Evolutionary conservation across 768 basidiomycete species (phyloP).

Genomic region (Leucosporidium yakuticum): DNA sequence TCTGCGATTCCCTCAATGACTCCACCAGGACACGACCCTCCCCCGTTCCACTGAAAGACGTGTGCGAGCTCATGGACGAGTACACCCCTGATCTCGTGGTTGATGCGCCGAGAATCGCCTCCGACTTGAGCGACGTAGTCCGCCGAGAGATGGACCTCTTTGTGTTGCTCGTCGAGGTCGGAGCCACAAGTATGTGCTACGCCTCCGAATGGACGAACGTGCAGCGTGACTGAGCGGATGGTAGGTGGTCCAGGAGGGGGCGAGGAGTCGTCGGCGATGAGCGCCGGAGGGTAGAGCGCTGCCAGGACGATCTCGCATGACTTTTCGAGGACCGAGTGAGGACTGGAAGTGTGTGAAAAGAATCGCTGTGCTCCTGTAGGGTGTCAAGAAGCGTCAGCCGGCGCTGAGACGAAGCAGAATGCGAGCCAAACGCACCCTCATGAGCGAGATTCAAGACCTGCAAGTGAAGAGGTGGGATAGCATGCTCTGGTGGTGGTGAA

Average conservation of each 20-base stretch:
- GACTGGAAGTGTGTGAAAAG: neutral
- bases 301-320: constrained; percentile 9
- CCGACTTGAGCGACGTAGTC: constrained; percentile 51
- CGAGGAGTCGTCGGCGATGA: neutral
- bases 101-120: constrained; percentile 47
- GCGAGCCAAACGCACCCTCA: neutral
- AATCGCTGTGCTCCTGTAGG: constrained; percentile 2
- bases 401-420: no score
- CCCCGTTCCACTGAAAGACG: constrained; percentile 65
- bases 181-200: constrained; percentile 64
- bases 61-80: constrained; percentile 72
- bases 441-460: neutral
- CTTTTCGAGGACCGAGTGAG: neutral
- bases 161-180: constrained; percentile 48
- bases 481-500: neutral
- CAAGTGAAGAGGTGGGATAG: constrained; percentile 8
- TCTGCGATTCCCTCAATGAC: constrained; percentile 76
- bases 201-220: constrained; percentile 52
- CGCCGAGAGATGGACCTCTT: constrained; percentile 69
- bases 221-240: constrained; percentile 34
- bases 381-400: neutral
- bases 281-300: constrained; percentile 7
- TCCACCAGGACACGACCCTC: constrained; percentile 59
- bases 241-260: neutral
- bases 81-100: constrained; percentile 64